Evolutionary conservation across 495 filamentous ascomycete species (phyloP), one percentile per base, ranked within the genome.

Genomic region (Tirmania nivea): DNA sequence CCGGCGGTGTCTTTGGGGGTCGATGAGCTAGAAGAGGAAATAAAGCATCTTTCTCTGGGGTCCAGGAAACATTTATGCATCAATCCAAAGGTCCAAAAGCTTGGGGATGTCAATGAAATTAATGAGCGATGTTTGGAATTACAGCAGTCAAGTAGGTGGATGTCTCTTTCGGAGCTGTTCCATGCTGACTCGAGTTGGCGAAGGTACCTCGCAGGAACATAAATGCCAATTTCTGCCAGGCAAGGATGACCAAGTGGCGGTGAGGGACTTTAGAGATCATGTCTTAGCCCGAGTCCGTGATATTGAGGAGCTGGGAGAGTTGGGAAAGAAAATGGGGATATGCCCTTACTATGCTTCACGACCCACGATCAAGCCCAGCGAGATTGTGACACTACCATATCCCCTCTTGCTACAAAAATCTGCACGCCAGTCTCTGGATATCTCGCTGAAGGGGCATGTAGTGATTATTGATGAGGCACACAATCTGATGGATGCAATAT

Each of bases 271-370:
- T 55, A 75, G 90, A n/a, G 92, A 96, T 61, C 79, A 85, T 63
- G 75, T 81, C 14, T 66, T 96, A 50, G 88, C 92, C 6, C 84
- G 75, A 0, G 72, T 97, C 9, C 81, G 83, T 14, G 90, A 97
- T 63, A 96, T 97, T 55, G 90, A 97, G 64, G 92, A 97, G 59
- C 72, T 96, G 25, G 80, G 78, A 48, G 68, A 69, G 12, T 69
- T 94, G 2, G 90, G 90, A 6, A 85, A 79, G 59, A 73, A 80
- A 42, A 68, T 94, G 17, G 79, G 80, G 2, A 78, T 95, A 16
- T 97, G 90, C 66, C 92, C 90, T 8, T 97, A 97, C 65, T 97
- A 97, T 66, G 86, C 90, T 48, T 88, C 92, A 0, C 75, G 90
- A 45, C 71, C 81, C 2, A 78, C 83, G 8, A 83, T 94, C 48